Conservation (phyloP, 108 stramenopile species). For the Cafeteria roenbergensis region DNA sequence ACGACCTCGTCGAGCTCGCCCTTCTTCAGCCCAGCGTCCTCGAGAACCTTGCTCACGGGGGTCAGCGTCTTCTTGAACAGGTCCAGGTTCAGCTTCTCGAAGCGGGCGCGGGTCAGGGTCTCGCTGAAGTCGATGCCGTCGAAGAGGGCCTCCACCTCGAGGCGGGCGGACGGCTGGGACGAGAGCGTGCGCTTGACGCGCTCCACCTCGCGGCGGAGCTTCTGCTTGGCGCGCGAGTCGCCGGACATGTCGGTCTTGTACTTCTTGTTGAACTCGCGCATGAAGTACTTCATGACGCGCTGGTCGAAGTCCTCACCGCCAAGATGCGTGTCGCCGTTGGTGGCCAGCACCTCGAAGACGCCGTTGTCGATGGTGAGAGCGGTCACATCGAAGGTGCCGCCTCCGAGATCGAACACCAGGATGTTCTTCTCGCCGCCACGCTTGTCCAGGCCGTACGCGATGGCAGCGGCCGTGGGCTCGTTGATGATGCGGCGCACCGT, state of each 20-base stretch:
- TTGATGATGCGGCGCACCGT: slow-evolving; percentile 56
- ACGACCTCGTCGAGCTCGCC: slow-evolving; percentile 85
- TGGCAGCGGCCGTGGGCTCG: slow-evolving; percentile 58
- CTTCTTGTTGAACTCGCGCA: slow-evolving; percentile 51
- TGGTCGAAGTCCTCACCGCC: slow-evolving; percentile 80
- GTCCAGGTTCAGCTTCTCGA: slow-evolving; percentile 87
- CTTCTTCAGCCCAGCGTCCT: slow-evolving; percentile 69
- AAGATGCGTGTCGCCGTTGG: slow-evolving; percentile 73
- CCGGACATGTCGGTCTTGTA: slow-evolving; percentile 46
- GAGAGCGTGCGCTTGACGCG: slow-evolving; percentile 74
- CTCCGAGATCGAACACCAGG: slow-evolving; percentile 66
- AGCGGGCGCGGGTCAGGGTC: slow-evolving; percentile 83
- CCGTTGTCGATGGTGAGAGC: slow-evolving; percentile 49
- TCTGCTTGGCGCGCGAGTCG: slow-evolving; percentile 61
- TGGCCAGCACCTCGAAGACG: slow-evolving; percentile 71
- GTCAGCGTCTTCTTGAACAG: slow-evolving; percentile 87
- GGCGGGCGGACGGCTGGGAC: slow-evolving; percentile 51
- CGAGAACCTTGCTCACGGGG: slow-evolving; percentile 73
- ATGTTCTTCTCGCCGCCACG: slow-evolving; percentile 42
- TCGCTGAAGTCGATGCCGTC: slow-evolving; percentile 66
- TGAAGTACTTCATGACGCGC: slow-evolving; percentile 72
- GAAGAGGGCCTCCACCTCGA: slow-evolving; percentile 68
- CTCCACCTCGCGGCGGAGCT: slow-evolving; percentile 71
- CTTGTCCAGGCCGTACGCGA: slow-evolving; percentile 52
- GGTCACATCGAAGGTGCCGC: slow-evolving; percentile 57